Percentiles rank a stretch among this genome's conserved stretches.
These are phyloP conservation scores for Trypanosomatidae sp. DNA, from an alignment of 208 protist species.

Conservation along the genomic window DNA sequence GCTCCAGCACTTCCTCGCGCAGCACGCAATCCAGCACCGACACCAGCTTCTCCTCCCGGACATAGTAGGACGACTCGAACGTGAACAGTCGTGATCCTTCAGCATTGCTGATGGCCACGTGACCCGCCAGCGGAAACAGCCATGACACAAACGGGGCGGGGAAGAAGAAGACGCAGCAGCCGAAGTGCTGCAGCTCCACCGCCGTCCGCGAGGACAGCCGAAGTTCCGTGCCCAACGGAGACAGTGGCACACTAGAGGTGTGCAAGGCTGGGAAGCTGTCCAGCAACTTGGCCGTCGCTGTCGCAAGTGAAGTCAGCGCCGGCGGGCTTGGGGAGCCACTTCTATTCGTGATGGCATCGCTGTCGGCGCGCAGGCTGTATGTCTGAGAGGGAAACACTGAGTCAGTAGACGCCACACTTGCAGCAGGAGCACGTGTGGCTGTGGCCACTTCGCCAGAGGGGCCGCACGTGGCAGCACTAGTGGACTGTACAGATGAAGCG, in stretches of 20 bases:
- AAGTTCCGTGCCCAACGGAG: slow-evolving; percentile 9
- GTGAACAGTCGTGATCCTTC: slow-evolving; percentile 69
- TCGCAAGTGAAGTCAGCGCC: background rate
- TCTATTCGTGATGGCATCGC: background rate
- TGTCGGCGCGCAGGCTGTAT: background rate
- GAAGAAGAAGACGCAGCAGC: slow-evolving; percentile 88
- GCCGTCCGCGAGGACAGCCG: background rate
- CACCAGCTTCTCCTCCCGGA: slow-evolving; percentile 57
- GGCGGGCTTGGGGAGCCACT: background rate
- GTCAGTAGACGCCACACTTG: background rate
- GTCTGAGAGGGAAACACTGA: background rate
- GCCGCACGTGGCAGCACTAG: background rate
- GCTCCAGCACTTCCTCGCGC: slow-evolving; percentile 6
- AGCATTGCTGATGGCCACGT: slow-evolving; percentile 82
- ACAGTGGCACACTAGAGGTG: background rate
- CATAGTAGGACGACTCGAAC: slow-evolving; percentile 67
- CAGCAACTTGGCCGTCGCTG: background rate
- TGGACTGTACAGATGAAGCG: background rate
- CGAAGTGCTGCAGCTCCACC: slow-evolving; percentile 53
- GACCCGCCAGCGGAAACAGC: slow-evolving; percentile 77
- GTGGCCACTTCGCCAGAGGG: background rate
- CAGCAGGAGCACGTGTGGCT: background rate
- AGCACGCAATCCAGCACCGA: slow-evolving; percentile 44
- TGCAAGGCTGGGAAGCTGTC: background rate
- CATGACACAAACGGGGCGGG: slow-evolving; percentile 78